phyloP scores from a whole-genome alignment of 2,329 filamentous ascomycete genomes.

The Amesomyces nigricolor region DNA sequence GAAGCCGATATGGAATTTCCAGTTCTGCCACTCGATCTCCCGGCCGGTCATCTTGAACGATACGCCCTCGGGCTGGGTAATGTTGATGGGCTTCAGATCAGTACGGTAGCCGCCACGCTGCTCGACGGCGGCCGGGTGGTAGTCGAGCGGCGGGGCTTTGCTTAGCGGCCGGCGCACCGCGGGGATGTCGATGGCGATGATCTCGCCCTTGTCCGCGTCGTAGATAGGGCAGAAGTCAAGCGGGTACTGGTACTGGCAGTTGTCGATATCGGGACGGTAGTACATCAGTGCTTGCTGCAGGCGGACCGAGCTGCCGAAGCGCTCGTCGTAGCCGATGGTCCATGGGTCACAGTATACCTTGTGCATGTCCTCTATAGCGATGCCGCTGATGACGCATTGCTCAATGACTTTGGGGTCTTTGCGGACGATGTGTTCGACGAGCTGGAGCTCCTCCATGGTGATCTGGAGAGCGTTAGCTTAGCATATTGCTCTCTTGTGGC shows the following conservation, averaged over 20 bases:
- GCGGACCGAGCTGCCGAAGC: conserved; percentile 71
- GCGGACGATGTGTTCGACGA: conserved; percentile 70
- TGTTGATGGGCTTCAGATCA: conserved; percentile 72
- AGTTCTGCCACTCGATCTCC: conserved; percentile 83
- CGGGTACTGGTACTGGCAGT: conserved; percentile 85
- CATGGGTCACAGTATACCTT: conserved; percentile 96
- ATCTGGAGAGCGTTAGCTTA: conserved; percentile 47
- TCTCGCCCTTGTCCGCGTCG: conserved; percentile 70
- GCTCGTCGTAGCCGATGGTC: conserved; percentile 92
- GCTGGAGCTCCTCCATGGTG: conserved; percentile 82
- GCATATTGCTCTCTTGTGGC: not conserved
- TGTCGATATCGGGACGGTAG: conserved; percentile 78
- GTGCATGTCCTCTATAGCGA: conserved; percentile 78
- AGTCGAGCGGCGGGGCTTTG: conserved; percentile 69
- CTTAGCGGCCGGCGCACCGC: conserved; percentile 69
- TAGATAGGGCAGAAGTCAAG: conserved; percentile 93
- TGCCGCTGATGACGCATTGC: conserved; percentile 78
- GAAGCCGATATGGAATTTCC: conserved; percentile 89
- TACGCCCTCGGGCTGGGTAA: conserved; percentile 73
- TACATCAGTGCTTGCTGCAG: conserved; percentile 95
- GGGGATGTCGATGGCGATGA: conserved; percentile 80
- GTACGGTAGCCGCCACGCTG: conserved; percentile 68
- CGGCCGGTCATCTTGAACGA: conserved; percentile 74
- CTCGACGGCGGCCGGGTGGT: conserved; percentile 68
- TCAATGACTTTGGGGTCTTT: conserved; percentile 83